These are phyloP conservation scores for Penicillium psychrosexuale DNA, from an alignment of 2,329 filamentous ascomycete genomes.

Conservation along the genomic window DNA sequence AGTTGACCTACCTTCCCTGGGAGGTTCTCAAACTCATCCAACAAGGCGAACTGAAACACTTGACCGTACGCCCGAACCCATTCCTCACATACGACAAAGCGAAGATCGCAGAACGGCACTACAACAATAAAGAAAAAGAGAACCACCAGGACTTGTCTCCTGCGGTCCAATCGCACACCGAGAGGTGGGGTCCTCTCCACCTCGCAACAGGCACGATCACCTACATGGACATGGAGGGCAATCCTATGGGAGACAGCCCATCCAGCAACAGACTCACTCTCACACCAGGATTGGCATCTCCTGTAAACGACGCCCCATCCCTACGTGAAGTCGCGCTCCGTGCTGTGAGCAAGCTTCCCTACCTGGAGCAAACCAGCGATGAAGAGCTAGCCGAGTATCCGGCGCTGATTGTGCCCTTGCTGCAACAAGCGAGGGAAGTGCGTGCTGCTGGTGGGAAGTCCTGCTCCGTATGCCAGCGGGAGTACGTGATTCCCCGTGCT, in stretches of 20 bases:
- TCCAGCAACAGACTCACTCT: background rate
- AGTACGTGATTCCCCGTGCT: conserved; percentile 42
- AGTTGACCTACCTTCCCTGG: conserved; percentile 44
- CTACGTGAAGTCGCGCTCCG: conserved; percentile 45
- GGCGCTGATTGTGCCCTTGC: conserved; percentile 32
- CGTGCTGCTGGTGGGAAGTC: conserved; percentile 36
- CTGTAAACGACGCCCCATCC: conserved; percentile 34
- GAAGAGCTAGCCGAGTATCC: conserved; percentile 37
- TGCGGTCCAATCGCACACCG: conserved; percentile 19
- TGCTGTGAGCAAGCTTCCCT: conserved; percentile 35
- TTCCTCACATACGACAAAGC: conserved; percentile 33
- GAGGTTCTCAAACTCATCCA: conserved; percentile 44
- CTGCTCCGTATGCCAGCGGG: conserved; percentile 42
- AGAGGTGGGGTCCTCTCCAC: conserved; percentile 37
- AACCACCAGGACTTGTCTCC: conserved; percentile 1
- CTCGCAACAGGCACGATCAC: conserved; percentile 35
- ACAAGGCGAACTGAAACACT: conserved; percentile 38
- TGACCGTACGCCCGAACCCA: conserved; percentile 42
- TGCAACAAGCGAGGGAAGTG: conserved; percentile 36
- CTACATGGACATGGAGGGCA: conserved; percentile 37
- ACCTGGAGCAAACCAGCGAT: conserved; percentile 37
- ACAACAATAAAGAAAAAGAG: background rate
- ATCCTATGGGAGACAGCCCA: conserved; percentile 14
- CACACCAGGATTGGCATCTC: background rate
- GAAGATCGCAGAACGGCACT: conserved; percentile 35